Base-by-base conservation (phyloP, 441 rosid genomes). In the Raphanus hybrid region DNA sequence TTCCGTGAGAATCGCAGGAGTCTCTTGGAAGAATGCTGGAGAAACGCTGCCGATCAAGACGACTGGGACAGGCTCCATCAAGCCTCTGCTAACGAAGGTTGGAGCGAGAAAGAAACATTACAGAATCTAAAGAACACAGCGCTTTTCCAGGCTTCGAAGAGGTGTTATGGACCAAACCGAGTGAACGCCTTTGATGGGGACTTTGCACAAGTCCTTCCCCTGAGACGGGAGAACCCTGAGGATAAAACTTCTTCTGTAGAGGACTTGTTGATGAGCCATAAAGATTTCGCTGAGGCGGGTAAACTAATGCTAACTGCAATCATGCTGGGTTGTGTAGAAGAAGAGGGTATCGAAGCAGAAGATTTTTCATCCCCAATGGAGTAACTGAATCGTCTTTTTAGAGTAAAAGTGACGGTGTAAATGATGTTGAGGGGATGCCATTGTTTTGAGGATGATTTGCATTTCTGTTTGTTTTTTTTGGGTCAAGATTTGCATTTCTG, bases 21-120 rank as follows among this genome's bases (percentile, higher is more conserved):
- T 80, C 94, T 93, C 37, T 76, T 96, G 78, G 94, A 88, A 78
- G 90, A 90, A 61, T 91, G 98, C 91, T 93, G 98, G 97, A 93
- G 86, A 85, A 89, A 90, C 6, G 96, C 94, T 0, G 93, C 89
- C 0, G 88, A 92, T 62, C 92, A 78, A 75, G 97, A 93, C 9
- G 90, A 90, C 59, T 96, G 99, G 98, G 89, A 87, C 7, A 74
- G 85, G 67, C 90, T 90, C 57, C 81, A 88, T 78, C 83, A 86
- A 85, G 91, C 94, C 16, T 88, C 85, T 0, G 59, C 52, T 0
- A 77, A 80, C 0, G 91, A 96, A 85, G 99, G 98, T 18, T 93
- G 98, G 97, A 89, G 90, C 15, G 99, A 96, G 2, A 88, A 88
- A 66, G 97, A 91, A 82, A 96, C 88, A 55, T 48, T 91, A 77